These are phyloP conservation scores for Lactifluus volemus DNA, from an alignment of 768 basidiomycete genomes.

Conservation along the genomic window DNA sequence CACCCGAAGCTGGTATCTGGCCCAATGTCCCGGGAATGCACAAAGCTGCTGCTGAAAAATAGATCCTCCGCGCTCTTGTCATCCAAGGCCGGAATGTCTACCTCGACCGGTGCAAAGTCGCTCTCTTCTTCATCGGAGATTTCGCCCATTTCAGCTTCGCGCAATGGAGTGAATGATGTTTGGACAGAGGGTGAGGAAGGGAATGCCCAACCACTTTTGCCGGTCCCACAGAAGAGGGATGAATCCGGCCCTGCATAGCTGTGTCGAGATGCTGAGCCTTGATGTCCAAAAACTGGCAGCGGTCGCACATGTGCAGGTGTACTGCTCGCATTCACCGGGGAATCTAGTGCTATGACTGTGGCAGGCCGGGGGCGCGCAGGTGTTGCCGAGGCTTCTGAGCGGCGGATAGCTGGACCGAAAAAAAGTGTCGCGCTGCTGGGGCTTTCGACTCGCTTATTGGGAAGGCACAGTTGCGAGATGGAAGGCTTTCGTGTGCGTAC, in stretches of 20 bases:
- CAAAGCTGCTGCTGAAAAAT: constrained; percentile 21
- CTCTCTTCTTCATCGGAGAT: constrained; percentile 18
- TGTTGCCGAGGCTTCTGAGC: background rate
- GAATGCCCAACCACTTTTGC: background rate
- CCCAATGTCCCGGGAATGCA: constrained; percentile 12
- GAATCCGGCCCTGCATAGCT: constrained; percentile 12
- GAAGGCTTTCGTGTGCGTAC: constrained; percentile 15
- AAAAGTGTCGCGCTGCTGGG: constrained; percentile 18
- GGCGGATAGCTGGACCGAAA: constrained; percentile 15
- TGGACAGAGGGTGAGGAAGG: constrained; percentile 2
- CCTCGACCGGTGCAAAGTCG: constrained; percentile 16
- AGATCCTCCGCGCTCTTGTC: constrained; percentile 16
- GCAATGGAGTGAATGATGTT: background rate
- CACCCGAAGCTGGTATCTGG: constrained; percentile 20
- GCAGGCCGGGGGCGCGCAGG: constrained; percentile 7
- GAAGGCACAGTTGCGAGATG: constrained; percentile 8
- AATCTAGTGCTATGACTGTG: constrained; percentile 11
- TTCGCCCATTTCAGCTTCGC: constrained; percentile 15
- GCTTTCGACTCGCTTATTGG: constrained; percentile 10
- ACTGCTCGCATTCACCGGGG: constrained; percentile 9
- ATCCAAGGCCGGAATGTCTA: constrained; percentile 13
- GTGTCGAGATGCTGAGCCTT: constrained; percentile 1
- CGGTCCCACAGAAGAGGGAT: background rate
- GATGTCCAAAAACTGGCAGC: constrained; percentile 3
- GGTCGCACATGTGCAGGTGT: constrained; percentile 7